These are phyloP conservation scores for Hysterium pulicare DNA, from an alignment of 2,329 filamentous ascomycete species.

Conservation along the genomic window DNA sequence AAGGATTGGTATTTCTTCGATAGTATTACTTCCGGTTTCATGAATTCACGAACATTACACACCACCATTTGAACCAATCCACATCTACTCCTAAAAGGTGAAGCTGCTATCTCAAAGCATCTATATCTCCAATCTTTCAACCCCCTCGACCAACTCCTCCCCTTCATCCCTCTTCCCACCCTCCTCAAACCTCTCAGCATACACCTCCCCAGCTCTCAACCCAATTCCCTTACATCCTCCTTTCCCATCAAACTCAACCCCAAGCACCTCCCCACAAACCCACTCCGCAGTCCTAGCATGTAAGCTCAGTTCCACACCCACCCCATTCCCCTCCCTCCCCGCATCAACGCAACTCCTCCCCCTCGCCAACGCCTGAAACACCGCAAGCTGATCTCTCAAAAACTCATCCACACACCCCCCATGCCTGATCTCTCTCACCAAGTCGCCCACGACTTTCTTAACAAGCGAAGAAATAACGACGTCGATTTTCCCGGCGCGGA, in stretches of 20 bases:
- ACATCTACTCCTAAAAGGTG: too few species aligned
- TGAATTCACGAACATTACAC: too few species aligned
- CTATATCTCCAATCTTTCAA: neutral
- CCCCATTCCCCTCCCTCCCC: conserved; percentile 17
- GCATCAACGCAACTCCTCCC: conserved; percentile 38
- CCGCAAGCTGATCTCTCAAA: conserved; percentile 57
- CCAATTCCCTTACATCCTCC: conserved; percentile 38
- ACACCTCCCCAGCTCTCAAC: conserved; percentile 17
- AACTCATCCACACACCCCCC: conserved; percentile 52
- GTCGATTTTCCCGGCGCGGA: conserved; percentile 20
- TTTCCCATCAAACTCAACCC: conserved; percentile 36
- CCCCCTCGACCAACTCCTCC: neutral
- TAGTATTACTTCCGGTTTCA: too few species aligned
- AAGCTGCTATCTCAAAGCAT: too few species aligned
- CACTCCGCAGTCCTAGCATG: conserved; percentile 47
- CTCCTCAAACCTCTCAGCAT: conserved; percentile 2
- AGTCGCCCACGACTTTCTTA: conserved; percentile 41
- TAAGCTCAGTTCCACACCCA: conserved; percentile 35
- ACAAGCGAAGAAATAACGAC: conserved; percentile 37
- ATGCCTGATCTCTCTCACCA: conserved; percentile 46
- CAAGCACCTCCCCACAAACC: conserved; percentile 40
- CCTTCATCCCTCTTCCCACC: neutral
- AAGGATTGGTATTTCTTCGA: too few species aligned
- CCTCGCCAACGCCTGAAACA: conserved; percentile 56
- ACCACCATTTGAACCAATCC: too few species aligned